Base-by-base conservation (phyloP, 2,329 filamentous ascomycete genomes). In the Penicillium occitanis region DNA sequence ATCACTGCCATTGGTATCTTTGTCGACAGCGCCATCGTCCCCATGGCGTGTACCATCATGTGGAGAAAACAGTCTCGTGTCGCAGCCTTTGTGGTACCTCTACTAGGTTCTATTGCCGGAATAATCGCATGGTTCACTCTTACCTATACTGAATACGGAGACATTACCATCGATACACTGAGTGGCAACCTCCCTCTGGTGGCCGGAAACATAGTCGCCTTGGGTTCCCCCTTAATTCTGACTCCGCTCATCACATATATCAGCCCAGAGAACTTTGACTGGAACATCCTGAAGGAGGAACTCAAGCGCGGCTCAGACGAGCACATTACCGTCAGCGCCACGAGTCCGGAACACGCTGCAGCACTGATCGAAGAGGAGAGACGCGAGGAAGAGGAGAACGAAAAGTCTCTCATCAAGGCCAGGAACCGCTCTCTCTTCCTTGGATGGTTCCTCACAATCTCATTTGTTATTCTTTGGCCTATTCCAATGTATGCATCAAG, bases 31-130 rank as follows among this genome's bases (percentile, higher is more conserved):
- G 75, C 81, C 0, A 83, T 83, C 48, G 75, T 83, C 3, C 83
- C 83, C 0, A 71, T 82, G 3, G 78, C 79, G 1, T 70, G 83
- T 4, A 79, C 81, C 0, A 71, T 84, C 0, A 73, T 79, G 30
- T 84, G 81, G 82, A 78, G 77, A 1, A 71, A 80, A 0, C 82
- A 84, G 71, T 82, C 81, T 0, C 77, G 76, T 14, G 68, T 79
- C 1, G 82, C 82, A 0, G 80, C 82, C 0, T 78, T 83, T 25
- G 8, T 72, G 0, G 71, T 75, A 0, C 75, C 75, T 0, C 64
- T 76, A 1, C 71, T 83, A 1, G 83, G 82, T 4, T 78, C 83
- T 63, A 65, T 75, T 19, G 78, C 77, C 0, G 82, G 81, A 0
- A 69, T 83, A 2, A 75, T 76, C 1, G 78, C 82, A 44, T 84